Percentiles rank a stretch among this genome's conserved stretches.
phyloP scores from a whole-genome alignment of 1,139 yeast species.

The Saccharomyces hybrid region DNA sequence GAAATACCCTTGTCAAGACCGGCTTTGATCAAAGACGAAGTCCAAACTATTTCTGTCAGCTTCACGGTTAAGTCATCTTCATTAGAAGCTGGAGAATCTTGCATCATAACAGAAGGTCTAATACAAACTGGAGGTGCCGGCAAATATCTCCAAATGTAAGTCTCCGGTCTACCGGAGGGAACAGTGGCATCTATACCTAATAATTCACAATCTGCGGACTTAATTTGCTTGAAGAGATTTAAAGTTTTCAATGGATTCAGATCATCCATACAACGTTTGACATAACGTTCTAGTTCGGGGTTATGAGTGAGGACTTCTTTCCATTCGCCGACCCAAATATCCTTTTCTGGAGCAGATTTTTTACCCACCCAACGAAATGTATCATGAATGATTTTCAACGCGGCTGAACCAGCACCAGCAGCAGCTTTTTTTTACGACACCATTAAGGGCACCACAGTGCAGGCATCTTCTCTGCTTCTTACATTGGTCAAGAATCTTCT shows the following conservation, averaged over 20 bases:
- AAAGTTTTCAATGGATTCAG: constrained; percentile 86
- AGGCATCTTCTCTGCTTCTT: constrained; percentile 90
- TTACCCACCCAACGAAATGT: constrained; percentile 94
- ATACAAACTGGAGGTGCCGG: constrained; percentile 99
- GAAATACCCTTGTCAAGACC: constrained; percentile 94
- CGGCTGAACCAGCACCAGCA: constrained; percentile 82
- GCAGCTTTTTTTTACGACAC: constrained; percentile 98
- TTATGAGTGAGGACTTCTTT: constrained; percentile 59
- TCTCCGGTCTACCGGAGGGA: constrained; percentile 89
- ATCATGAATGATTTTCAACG: constrained; percentile 90
- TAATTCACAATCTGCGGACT: constrained; percentile 83
- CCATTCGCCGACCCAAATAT: constrained; percentile 79
- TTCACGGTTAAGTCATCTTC: constrained; percentile 97
- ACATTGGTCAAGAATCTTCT: constrained; percentile 80
- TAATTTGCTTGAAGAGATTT: constrained; percentile 75
- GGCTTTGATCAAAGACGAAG: constrained; percentile 83
- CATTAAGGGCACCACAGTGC: constrained; percentile 80
- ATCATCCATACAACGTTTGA: constrained; percentile 85
- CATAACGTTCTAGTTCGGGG: constrained; percentile 85
- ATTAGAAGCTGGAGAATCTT: constrained; percentile 78
- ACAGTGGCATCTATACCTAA: constrained; percentile 77
- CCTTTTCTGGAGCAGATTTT: constrained; percentile 77
- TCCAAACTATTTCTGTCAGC: constrained; percentile 93
- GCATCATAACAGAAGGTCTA: constrained; percentile 93
- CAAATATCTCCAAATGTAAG: constrained; percentile 91